phyloP scores from a whole-genome alignment of 1,284 basidiomycete species.

The Ganoderma lucidum region DNA sequence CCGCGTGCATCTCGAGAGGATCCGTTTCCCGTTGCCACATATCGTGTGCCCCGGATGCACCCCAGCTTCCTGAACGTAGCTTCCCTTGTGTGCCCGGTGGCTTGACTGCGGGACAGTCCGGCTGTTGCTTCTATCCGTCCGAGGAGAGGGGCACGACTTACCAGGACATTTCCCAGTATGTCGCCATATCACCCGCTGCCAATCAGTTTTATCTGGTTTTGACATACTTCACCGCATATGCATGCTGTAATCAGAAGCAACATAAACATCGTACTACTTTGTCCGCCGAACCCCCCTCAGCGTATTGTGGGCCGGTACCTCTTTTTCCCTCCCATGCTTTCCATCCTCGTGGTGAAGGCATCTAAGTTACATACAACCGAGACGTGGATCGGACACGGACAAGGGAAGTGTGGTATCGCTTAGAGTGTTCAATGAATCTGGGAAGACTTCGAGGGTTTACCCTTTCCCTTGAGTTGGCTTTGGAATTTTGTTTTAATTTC shows the following conservation, averaged over 20 bases:
- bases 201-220: neutral
- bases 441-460: neutral
- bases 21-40: constrained; percentile 2
- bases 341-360: constrained; percentile 4
- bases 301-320: no score
- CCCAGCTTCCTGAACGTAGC: neutral
- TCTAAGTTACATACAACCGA: no score
- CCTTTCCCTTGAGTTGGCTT: neutral
- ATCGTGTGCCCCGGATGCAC: neutral
- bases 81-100: constrained; percentile 5
- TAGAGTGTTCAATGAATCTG: no score
- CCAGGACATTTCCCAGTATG: neutral
- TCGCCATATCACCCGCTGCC: neutral
- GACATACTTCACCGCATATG: neutral
- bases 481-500: neutral
- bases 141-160: neutral
- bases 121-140: neutral
- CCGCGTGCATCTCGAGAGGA: neutral
- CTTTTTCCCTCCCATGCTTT: neutral
- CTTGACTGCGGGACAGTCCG: neutral
- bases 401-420: neutral
- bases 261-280: neutral
- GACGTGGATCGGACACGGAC: neutral
- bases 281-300: neutral
- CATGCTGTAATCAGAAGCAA: neutral